Conservation (phyloP, 768 basidiomycete species). For the Fomitopsis pulvina region DNA sequence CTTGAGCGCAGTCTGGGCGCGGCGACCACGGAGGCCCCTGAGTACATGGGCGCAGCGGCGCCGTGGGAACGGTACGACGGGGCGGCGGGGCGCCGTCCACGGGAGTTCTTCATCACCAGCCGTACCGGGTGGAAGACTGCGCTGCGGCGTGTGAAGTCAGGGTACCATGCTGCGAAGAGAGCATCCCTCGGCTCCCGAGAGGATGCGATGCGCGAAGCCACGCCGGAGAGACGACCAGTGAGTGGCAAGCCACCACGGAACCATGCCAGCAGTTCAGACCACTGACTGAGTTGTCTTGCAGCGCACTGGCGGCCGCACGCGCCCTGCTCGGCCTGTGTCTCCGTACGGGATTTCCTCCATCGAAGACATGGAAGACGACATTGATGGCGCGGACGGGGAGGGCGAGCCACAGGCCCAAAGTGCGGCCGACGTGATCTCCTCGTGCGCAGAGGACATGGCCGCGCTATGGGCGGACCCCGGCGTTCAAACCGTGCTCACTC, state of each 20-base stretch:
- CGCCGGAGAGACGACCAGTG: neutral
- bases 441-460: slow-evolving; percentile 58
- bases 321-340: neutral
- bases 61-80: slow-evolving; percentile 8
- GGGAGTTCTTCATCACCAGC: slow-evolving; percentile 22
- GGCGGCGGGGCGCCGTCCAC: slow-evolving; percentile 4
- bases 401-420: slow-evolving; percentile 35
- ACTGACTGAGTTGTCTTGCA: neutral
- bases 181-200: slow-evolving; percentile 8
- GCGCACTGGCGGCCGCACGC: neutral
- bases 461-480: slow-evolving; percentile 57
- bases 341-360: neutral
- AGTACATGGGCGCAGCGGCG: slow-evolving; percentile 5
- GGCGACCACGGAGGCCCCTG: slow-evolving; percentile 38
- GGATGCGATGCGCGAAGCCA: slow-evolving; percentile 5
- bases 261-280: neutral
- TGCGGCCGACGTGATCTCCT: slow-evolving; percentile 48
- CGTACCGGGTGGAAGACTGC: slow-evolving; percentile 22
- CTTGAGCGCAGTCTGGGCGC: slow-evolving; percentile 55
- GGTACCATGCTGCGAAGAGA: slow-evolving; percentile 9
- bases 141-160: slow-evolving; percentile 13
- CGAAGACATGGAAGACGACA: neutral
- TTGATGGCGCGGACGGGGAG: neutral
- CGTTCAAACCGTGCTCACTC: slow-evolving; percentile 48
- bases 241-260: neutral